Evolutionary conservation across 2,329 filamentous ascomycete genomes (phyloP), one percentile per base, ranked within the genome.

Genomic region (Rugonectria rugulosa): DNA sequence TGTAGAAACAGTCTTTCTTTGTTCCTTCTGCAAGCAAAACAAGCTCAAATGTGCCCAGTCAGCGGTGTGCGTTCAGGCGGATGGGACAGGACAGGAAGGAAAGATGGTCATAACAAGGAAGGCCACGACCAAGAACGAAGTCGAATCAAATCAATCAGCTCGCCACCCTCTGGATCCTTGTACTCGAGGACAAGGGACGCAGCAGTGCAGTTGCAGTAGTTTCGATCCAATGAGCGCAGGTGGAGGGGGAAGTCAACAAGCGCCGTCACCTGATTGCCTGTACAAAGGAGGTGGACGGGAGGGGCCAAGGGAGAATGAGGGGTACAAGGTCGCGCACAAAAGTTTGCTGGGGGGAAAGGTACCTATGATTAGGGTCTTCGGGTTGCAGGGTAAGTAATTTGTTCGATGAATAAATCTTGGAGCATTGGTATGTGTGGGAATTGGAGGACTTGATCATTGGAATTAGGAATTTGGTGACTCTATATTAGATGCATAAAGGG

Each of bases 161-260:
- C 26, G 45, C 9, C 45, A 36, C 40, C 40, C 32, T 27, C 42
- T 41, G 46, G 50, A 63, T 64, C 64, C 62, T 67, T 65, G 65
- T 65, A 63, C 53, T 63, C 53, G 53, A 14, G 56, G 51, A 41
- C 42, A 52, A 66, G 42, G 56, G 47, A 57, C 53, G 56, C 60
- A 44, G 38, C 29, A 48, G 48, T 47, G 49, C 53, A 23, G 37
- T 40, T 23, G 37, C 37, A 40, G 53, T 52, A 50, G 48, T 51
- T 57, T 44, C 42, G 59, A 53, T 59, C 56, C 32, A 32, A 40
- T 52, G 36, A 26, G 26, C 17, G 29, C 45, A 65, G 57, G 55
- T 65, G 57, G 63, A 62, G 60, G 65, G 65, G 65, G 59, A 67
- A 62, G 62, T 67, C 65, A 68, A 68, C 63, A 68, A 68, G 55